Conservation (phyloP, 2,329 filamentous ascomycete species). For the Xylariaceae sp. region DNA sequence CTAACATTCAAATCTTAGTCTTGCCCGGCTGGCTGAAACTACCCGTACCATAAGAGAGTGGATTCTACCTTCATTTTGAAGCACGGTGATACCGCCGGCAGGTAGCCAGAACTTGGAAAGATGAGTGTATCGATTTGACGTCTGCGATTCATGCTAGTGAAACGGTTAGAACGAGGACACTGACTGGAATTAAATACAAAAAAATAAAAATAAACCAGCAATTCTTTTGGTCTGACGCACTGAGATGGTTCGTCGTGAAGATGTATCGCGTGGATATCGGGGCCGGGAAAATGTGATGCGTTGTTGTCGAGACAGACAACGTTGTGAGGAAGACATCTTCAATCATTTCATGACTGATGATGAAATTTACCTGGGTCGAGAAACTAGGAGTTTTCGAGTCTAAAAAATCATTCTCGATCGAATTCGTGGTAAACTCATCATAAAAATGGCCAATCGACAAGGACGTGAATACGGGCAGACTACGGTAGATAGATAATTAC, state of each 20-base stretch:
- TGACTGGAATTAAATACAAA: background rate
- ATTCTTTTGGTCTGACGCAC: constrained; percentile 10
- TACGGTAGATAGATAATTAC: too few species aligned
- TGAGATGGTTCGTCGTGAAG: constrained; percentile 4
- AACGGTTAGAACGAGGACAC: constrained; percentile 6
- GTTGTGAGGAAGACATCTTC: constrained; percentile 20
- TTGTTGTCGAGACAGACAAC: constrained; percentile 12
- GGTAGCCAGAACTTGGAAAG: constrained; percentile 77
- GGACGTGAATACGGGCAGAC: background rate
- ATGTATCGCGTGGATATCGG: constrained; percentile 8
- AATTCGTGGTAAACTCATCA: background rate
- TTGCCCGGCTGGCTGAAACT: background rate
- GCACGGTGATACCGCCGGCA: constrained; percentile 59
- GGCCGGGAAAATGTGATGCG: constrained; percentile 3
- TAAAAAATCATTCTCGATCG: background rate
- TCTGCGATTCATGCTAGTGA: constrained; percentile 9
- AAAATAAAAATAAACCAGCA: too few species aligned
- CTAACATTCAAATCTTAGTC: constrained; percentile 35
- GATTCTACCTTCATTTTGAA: constrained; percentile 47
- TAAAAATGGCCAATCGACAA: background rate
- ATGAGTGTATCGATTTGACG: constrained; percentile 30
- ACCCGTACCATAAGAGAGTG: background rate
- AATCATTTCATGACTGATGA: constrained; percentile 6
- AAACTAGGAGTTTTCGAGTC: background rate
- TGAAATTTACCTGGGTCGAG: background rate